These are phyloP conservation scores for Dovyalis caffra DNA, from an alignment of 345 rosid species.

Conservation along the genomic window DNA sequence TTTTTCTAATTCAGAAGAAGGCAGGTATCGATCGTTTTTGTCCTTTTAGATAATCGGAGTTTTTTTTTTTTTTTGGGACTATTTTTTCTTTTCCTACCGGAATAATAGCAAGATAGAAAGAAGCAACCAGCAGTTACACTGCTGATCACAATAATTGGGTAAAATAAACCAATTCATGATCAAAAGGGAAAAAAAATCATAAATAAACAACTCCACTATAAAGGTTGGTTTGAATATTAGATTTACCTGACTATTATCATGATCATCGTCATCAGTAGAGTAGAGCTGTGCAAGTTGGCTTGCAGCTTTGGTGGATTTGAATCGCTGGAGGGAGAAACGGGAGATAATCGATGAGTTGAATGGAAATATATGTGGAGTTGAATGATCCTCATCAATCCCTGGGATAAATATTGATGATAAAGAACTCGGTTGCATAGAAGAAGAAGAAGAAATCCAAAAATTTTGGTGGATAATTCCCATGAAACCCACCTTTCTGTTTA, in stretches of 20 bases:
- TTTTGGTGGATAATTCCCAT: slow-evolving; percentile 11
- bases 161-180: not conserved
- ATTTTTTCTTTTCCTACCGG: not conserved
- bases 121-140: too few relatives aligned
- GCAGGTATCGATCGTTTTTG: not conserved
- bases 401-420: not conserved
- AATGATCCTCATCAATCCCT: not conserved
- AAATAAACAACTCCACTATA: not conserved
- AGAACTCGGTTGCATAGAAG: not conserved
- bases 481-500: slow-evolving; percentile 26
- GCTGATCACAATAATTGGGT: not conserved
- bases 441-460: not conserved
- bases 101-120: too few relatives aligned
- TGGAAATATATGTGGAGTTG: not conserved
- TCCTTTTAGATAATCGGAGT: not conserved
- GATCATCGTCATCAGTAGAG: slow-evolving; percentile 32
- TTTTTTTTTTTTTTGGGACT: too few relatives aligned
- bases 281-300: slow-evolving; percentile 30
- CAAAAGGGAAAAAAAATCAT: not conserved
- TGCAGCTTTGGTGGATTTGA: slow-evolving; percentile 42
- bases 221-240: not conserved
- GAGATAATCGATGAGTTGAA: not conserved
- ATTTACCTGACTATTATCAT: slow-evolving; percentile 40
- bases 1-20: not conserved
- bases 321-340: slow-evolving; percentile 21